phyloP scores from a whole-genome alignment of 768 basidiomycete species.

The Boletus rubropictus region DNA sequence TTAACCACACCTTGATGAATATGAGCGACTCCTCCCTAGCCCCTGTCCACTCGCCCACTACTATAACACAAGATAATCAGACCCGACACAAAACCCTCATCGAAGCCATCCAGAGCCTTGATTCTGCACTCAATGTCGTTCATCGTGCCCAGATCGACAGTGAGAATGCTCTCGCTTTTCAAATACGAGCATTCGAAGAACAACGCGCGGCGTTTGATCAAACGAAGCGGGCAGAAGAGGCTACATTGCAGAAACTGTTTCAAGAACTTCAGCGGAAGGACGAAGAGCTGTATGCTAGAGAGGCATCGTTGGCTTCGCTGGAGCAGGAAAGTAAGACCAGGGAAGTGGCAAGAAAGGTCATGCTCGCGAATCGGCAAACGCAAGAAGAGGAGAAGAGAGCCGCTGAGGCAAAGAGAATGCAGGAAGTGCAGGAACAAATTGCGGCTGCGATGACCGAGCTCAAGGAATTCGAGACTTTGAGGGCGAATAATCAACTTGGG shows the following conservation, averaged over 20 bases:
- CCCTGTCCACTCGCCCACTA: neutral
- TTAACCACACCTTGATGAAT: neutral
- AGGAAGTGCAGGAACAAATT: conserved; percentile 18
- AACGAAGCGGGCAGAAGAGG: conserved; percentile 15
- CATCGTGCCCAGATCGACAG: conserved; percentile 13
- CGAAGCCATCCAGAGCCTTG: conserved; percentile 13
- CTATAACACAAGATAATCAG: conserved; percentile 10
- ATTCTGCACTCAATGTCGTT: conserved; percentile 1
- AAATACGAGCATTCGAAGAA: conserved; percentile 12
- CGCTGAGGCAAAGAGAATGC: conserved; percentile 14
- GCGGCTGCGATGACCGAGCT: conserved; percentile 16
- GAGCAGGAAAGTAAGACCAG: conserved; percentile 24
- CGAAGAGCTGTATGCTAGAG: conserved; percentile 20
- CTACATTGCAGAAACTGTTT: conserved; percentile 14
- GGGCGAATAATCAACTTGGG: conserved; percentile 1
- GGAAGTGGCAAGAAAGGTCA: conserved; percentile 20
- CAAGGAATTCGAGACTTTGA: conserved; percentile 7
- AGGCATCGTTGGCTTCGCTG: conserved; percentile 11
- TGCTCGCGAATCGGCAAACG: conserved; percentile 19
- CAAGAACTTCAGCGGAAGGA: conserved; percentile 17
- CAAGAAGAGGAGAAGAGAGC: conserved; percentile 23
- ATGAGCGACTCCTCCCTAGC: neutral
- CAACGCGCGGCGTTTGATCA: conserved; percentile 20
- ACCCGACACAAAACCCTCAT: conserved; percentile 5
- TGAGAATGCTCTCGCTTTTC: conserved; percentile 12